Base-by-base conservation (phyloP, 768 basidiomycete genomes). In the Pilatotrama ljubarskyi region DNA sequence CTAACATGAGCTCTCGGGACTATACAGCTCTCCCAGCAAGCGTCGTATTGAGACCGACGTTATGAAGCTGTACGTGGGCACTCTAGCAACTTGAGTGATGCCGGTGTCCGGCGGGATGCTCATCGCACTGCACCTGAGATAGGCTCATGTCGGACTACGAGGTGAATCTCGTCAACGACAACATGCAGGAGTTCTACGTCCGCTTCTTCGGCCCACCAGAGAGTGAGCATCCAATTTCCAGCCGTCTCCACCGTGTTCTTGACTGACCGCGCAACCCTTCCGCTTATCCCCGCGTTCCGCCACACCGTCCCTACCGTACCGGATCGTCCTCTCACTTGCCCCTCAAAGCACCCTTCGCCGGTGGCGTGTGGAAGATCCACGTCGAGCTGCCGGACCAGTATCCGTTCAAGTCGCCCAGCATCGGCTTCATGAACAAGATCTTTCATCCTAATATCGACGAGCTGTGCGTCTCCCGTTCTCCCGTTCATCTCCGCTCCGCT, bases 361-460 rank as follows among this genome's bases (percentile, higher is more conserved):
- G 92, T 40, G 97, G 97, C 37, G 90, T 95, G 55, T 99, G 97
- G 97, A 97, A 96, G 83, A 95, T 99, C 61, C 97, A 99, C 70
- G 97, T 99, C 59, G 97, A 99, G 73, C 82, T 99, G 20, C 97
- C 96, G 22, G 94, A 98, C 64, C 94, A 97, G 74, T 99, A 98
- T 72, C 97, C 97, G 2, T 99, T 90, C 85, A 98, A 98, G 76
- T 96, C 93, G 26, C 97, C 97, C 5, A 95, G 93, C 71, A 99
- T 99, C 66, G 97, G 97, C 1, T 99, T 99, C 77, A 95, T 97
- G 93, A 99, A 99, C 84, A 98, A 98, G 89, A 98, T 99, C 74
- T 98, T 97, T 73, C 97, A 98, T 69, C 97, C 97, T 18, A 99
- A 99, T 71, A 99, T 99, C 70, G 97, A 99, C 76, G 97, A 99